phyloP scores from a whole-genome alignment of 768 basidiomycete genomes.

The Albatrellus ellisii region DNA sequence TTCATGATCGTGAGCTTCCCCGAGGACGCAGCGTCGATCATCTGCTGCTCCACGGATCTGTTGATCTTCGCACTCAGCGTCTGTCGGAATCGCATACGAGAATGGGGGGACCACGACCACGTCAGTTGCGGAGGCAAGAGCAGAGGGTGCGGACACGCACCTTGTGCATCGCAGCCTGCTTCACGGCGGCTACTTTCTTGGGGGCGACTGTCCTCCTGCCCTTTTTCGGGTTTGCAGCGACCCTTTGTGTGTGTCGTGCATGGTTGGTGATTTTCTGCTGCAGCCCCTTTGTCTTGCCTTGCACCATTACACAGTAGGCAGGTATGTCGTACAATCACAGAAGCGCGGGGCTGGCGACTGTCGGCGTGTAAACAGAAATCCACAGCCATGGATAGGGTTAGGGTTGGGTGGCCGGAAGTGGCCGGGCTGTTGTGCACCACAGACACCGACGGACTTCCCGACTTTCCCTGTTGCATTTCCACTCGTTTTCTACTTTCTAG shows the following conservation, averaged over 20 bases:
- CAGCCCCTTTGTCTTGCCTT: slow-evolving; percentile 79
- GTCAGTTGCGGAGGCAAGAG: not conserved
- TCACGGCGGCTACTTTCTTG: slow-evolving; percentile 63
- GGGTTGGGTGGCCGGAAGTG: slow-evolving; percentile 6
- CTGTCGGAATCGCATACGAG: slow-evolving; percentile 26
- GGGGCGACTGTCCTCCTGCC: slow-evolving; percentile 69
- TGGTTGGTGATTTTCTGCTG: slow-evolving; percentile 37
- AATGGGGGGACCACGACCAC: not conserved
- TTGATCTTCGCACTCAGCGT: slow-evolving; percentile 83
- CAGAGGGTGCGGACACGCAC: slow-evolving; percentile 27
- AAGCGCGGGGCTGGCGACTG: not conserved
- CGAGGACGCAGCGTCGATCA: slow-evolving; percentile 77
- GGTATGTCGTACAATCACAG: slow-evolving; percentile 2
- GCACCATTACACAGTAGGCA: slow-evolving; percentile 44
- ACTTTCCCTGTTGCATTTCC: not conserved
- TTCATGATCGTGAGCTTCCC: slow-evolving; percentile 94
- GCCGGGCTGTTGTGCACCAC: slow-evolving; percentile 6
- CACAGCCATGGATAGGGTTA: slow-evolving; percentile 17
- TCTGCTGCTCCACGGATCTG: slow-evolving; percentile 82
- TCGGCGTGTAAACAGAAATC: not conserved
- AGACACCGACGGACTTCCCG: not conserved
- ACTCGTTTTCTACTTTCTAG: not conserved
- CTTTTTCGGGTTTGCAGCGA: slow-evolving; percentile 63
- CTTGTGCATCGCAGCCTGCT: slow-evolving; percentile 68
- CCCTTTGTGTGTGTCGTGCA: slow-evolving; percentile 49